These are phyloP conservation scores for Geum urbanum DNA, from an alignment of 306 rosid genomes.

Conservation along the genomic window DNA sequence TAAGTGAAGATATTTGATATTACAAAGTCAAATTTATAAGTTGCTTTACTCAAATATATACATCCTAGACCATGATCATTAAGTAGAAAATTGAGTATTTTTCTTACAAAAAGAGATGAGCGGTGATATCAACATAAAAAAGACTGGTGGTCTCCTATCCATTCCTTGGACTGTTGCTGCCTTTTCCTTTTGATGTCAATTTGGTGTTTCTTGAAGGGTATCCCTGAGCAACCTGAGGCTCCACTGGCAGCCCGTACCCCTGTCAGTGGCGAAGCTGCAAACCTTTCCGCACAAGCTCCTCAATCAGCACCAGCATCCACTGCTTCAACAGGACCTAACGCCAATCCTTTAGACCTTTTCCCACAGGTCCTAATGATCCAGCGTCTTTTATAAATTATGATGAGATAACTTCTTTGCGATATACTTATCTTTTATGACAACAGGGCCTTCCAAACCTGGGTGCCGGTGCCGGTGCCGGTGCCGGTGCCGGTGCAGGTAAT, in stretches of 20 bases:
- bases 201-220: slow-evolving; percentile 51
- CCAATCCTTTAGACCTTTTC: slow-evolving; percentile 87
- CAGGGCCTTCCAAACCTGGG: slow-evolving; percentile 83
- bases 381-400: background rate
- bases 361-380: slow-evolving; percentile 59
- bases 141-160: background rate
- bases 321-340: slow-evolving; percentile 75
- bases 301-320: slow-evolving; percentile 55
- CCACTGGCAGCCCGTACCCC: slow-evolving; percentile 54
- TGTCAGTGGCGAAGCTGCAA: slow-evolving; percentile 41
- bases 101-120: background rate
- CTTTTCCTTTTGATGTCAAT: background rate
- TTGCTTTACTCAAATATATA: background rate
- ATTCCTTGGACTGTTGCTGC: background rate
- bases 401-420: slow-evolving; percentile 2
- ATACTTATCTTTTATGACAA: slow-evolving; percentile 22
- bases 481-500: slow-evolving; percentile 59
- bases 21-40: background rate
- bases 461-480: slow-evolving; percentile 34
- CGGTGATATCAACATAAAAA: background rate
- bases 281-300: slow-evolving; percentile 52
- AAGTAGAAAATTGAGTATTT: background rate
- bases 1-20: slow-evolving; percentile 40
- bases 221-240: slow-evolving; percentile 85
- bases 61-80: background rate